Base-by-base conservation (phyloP, 2,329 filamentous ascomycete species). In the Aspergillus awamori region DNA sequence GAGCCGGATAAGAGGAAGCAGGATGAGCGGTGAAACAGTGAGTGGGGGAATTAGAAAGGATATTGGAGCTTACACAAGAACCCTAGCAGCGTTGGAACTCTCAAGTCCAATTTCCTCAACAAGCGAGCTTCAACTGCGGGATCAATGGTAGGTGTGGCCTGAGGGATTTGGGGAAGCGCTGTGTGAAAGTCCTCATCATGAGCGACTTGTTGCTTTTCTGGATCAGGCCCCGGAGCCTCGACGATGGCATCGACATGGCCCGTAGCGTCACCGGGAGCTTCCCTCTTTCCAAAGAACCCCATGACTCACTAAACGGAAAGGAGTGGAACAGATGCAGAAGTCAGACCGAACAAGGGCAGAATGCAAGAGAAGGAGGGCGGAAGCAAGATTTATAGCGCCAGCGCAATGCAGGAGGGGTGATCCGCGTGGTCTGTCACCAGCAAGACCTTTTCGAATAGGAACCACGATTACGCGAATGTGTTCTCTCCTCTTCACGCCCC, bases 31-130 rank as follows among this genome's bases (percentile, higher is more conserved):
- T 36, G 39, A 47, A 13, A 26, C 22, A 10, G 8, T 4, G 36
- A 15, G 17, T n/a, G 39, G 38, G 4, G 38, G 20, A 28, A n/a
- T 2, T 6, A 45, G 28, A 8, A 39, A 20, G 33, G 13, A 36
- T 36, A 22, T 10, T 4, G 13, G 49, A 17, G 57, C 74, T 62
- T 74, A 80, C 77, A 80, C 59, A 80, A 69, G 56, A 76, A 77
- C 2, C 67, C 76, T 54, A 77, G 63, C 26, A 79, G 65, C 0
- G 71, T 72, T 4, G 75, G 75, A 17, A 79, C 66, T 36, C 71
- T 68, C 55, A 59, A 63, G 54, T 79, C 77, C 55, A 79, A 49
- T 61, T 79, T 79, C 11, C 72, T 69, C 48, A 79, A 54, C 3
- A 79, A 67, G 13, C 72, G 70, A 28, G 66, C 67, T 62, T 79